Conservation (phyloP, 2,329 filamentous ascomycete species). For the Aquanectria penicillioides region DNA sequence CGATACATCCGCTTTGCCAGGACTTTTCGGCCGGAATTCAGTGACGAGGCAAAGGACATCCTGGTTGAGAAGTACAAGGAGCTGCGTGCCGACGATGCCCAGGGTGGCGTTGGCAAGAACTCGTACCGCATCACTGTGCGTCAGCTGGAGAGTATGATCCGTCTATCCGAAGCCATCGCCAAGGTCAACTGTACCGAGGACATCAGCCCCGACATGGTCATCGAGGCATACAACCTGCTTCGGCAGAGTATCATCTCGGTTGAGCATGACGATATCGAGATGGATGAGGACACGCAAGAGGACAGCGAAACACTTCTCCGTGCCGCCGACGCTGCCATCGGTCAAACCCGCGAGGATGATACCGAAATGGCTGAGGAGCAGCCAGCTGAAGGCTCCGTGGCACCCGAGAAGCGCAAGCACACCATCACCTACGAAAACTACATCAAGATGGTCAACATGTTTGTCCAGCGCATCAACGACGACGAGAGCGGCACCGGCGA, state of each 20-base stretch:
- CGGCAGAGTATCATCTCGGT: slow-evolving; percentile 97
- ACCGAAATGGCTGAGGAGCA: slow-evolving; percentile 52
- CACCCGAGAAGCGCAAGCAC: slow-evolving; percentile 67
- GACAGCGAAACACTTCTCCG: slow-evolving; percentile 58
- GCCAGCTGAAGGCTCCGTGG: slow-evolving; percentile 50
- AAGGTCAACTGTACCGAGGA: slow-evolving; percentile 97
- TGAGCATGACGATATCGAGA: slow-evolving; percentile 96
- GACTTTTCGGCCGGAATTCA: slow-evolving; percentile 94
- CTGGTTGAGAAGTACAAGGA: slow-evolving; percentile 97
- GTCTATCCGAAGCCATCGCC: slow-evolving; percentile 95
- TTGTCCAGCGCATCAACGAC: slow-evolving; percentile 85
- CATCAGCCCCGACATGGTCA: slow-evolving; percentile 84
- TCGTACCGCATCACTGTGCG: slow-evolving; percentile 97
- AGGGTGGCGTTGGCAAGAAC: slow-evolving; percentile 92
- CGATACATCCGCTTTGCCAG: slow-evolving; percentile 96
- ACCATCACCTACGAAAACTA: slow-evolving; percentile 98
- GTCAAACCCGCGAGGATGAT: slow-evolving; percentile 59
- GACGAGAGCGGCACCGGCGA: slow-evolving; percentile 81
- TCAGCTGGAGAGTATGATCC: slow-evolving; percentile 95
- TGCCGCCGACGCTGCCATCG: slow-evolving; percentile 53
- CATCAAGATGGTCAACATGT: slow-evolving; percentile 85
- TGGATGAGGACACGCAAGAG: slow-evolving; percentile 76
- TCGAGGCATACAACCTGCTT: slow-evolving; percentile 90
- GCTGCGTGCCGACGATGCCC: slow-evolving; percentile 89
- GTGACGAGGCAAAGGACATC: slow-evolving; percentile 82